Percentiles rank a stretch among this genome's conserved stretches.
Evolutionary conservation across 371 early-diverging fungal species (phyloP).

Genomic region (Paramicrosporidium saccamoebae): DNA sequence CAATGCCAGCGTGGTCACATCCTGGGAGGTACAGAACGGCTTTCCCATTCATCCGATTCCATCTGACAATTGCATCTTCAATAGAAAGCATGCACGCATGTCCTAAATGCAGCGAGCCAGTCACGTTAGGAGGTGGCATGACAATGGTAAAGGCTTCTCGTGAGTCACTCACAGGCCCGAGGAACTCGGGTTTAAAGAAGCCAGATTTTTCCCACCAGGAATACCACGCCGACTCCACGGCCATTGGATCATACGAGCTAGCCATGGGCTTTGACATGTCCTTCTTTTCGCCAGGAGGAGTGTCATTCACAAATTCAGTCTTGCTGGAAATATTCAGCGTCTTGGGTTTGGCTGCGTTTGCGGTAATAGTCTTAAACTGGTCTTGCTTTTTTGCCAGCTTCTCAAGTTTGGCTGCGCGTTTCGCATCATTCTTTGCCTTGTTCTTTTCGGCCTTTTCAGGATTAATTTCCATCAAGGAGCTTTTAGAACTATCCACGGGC

Average conservation of each 20-base stretch:
- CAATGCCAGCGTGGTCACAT: conserved; percentile 97
- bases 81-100: conserved; percentile 90
- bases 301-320: conserved; percentile 22
- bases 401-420: conserved; percentile 57
- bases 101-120: conserved; percentile 93
- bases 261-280: conserved; percentile 52
- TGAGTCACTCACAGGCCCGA: conserved; percentile 23
- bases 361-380: conserved; percentile 5
- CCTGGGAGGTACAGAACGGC: conserved; percentile 90
- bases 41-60: conserved; percentile 92
- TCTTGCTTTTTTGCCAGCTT: conserved; percentile 73
- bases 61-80: conserved; percentile 85
- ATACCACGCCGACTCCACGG: conserved; percentile 91
- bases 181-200: conserved; percentile 57
- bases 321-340: neutral
- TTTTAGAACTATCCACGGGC: no score
- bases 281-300: conserved; percentile 71
- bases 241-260: conserved; percentile 50
- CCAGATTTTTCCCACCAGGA: conserved; percentile 76
- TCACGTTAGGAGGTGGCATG: conserved; percentile 97
- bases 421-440: conserved; percentile 57
- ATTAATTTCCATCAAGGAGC: no score
- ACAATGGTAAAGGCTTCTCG: conserved; percentile 55
- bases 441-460: no score
- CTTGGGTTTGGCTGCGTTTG: neutral